These are phyloP conservation scores for Cryomyces minteri DNA, from an alignment of 495 filamentous ascomycete species.

Conservation along the genomic window DNA sequence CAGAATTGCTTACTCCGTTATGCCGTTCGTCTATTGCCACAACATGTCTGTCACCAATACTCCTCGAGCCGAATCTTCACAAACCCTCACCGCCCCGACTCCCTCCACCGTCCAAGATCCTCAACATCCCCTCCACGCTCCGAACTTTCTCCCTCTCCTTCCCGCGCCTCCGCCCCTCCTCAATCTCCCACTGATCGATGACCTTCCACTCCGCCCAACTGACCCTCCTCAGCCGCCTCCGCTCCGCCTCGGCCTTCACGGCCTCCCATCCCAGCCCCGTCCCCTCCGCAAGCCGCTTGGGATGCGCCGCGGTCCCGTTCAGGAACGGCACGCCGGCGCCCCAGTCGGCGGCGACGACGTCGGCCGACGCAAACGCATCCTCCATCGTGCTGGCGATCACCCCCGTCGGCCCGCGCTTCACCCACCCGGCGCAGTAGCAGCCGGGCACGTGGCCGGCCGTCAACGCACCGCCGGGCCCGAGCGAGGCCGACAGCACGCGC, in stretches of 20 bases:
- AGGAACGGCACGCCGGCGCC: conserved; percentile 13
- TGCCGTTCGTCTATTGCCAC: too few relatives aligned
- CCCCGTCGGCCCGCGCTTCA: conserved; percentile 85
- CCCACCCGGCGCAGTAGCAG: conserved; percentile 89
- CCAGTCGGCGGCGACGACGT: conserved; percentile 64
- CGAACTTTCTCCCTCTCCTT: conserved; percentile 79
- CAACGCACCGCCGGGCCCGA: conserved; percentile 11
- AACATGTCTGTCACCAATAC: too few relatives aligned
- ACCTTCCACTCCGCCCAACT: conserved; percentile 72
- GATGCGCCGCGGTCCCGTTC: neutral
- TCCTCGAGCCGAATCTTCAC: too few relatives aligned
- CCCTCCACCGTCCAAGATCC: conserved; percentile 26
- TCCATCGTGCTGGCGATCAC: conserved; percentile 95
- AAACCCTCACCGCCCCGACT: too few relatives aligned
- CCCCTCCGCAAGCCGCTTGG: conserved; percentile 12
- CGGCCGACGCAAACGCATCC: conserved; percentile 80
- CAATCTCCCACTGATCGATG: conserved; percentile 64
- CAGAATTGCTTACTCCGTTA: too few relatives aligned
- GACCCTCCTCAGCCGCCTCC: conserved; percentile 36
- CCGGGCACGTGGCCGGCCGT: conserved; percentile 42
- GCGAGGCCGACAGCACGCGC: conserved; percentile 34
- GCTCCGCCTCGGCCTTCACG: conserved; percentile 34
- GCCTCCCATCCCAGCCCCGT: conserved; percentile 58
- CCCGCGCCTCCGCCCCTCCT: conserved; percentile 41
- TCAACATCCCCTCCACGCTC: conserved; percentile 61